These are phyloP conservation scores for Suhomyces pyralidae DNA, from an alignment of 805 yeast species.

Conservation along the genomic window DNA sequence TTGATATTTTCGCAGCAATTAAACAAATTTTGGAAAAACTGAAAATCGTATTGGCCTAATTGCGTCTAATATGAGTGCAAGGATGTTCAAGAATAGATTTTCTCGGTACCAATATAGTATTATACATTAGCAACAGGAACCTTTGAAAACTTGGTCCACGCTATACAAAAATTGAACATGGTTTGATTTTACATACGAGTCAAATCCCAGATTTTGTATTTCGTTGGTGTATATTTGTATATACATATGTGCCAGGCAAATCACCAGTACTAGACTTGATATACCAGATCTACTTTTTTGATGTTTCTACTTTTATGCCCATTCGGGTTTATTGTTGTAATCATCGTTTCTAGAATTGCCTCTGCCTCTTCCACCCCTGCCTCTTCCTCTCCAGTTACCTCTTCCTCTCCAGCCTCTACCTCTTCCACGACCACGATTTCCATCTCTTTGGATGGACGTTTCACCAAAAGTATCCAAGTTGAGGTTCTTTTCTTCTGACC, in stretches of 20 bases:
- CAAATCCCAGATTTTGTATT: too few species aligned
- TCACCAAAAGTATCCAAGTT: slow-evolving; percentile 86
- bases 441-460: slow-evolving; percentile 41
- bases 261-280: background rate
- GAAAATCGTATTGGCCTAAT: too few species aligned
- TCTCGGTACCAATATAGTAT: too few species aligned
- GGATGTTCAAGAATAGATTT: too few species aligned
- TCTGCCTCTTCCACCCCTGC: slow-evolving; percentile 24
- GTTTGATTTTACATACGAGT: too few species aligned
- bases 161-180: too few species aligned
- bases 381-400: slow-evolving; percentile 24
- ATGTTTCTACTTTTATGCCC: slow-evolving; percentile 11
- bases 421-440: slow-evolving; percentile 30
- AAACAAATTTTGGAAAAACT: background rate
- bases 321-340: slow-evolving; percentile 16
- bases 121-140: background rate
- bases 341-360: slow-evolving; percentile 18
- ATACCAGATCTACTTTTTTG: background rate
- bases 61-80: too few species aligned
- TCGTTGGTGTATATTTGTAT: background rate
- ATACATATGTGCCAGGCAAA: background rate
- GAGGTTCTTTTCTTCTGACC: slow-evolving; percentile 69
- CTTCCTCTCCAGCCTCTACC: slow-evolving; percentile 45
- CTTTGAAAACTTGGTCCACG: background rate
- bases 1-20: background rate